Conservation (phyloP, 768 basidiomycete species). For the Leucogyrophana mollusca region DNA sequence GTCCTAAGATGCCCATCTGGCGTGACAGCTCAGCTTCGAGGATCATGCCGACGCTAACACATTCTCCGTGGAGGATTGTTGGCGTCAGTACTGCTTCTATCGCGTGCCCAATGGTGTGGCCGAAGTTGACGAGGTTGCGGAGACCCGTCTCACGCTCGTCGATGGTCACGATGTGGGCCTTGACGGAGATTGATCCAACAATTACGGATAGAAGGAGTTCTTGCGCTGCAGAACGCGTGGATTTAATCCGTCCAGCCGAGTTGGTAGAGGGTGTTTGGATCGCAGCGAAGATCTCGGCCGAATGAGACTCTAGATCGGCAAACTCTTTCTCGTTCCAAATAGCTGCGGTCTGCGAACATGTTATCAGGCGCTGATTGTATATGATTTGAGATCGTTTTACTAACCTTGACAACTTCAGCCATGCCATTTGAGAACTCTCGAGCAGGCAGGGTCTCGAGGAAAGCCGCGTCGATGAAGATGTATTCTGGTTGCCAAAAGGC, state of each 20-base stretch:
- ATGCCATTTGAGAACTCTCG: constrained; percentile 98
- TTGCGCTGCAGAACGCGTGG: constrained; percentile 72
- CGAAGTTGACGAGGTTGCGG: constrained; percentile 98
- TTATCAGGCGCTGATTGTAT: neutral
- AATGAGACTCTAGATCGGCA: constrained; percentile 79
- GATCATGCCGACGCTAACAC: constrained; percentile 93
- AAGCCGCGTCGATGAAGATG: constrained; percentile 96
- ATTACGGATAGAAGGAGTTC: constrained; percentile 88
- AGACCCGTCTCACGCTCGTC: constrained; percentile 97
- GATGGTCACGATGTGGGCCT: constrained; percentile 94
- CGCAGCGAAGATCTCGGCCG: constrained; percentile 82
- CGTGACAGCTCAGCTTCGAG: constrained; percentile 94
- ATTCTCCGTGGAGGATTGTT: constrained; percentile 93
- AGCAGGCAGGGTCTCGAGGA: constrained; percentile 88
- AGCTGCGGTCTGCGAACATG: constrained; percentile 78
- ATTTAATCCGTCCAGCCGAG: constrained; percentile 53
- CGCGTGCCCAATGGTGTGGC: constrained; percentile 97
- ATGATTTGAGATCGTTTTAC: constrained; percentile 12
- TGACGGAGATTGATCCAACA: constrained; percentile 90
- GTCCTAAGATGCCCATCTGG: constrained; percentile 81
- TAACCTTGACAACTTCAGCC: constrained; percentile 96
- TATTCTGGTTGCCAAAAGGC: constrained; percentile 98
- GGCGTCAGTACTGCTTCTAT: constrained; percentile 97
- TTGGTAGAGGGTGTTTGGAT: constrained; percentile 64
- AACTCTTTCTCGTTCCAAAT: constrained; percentile 96